Conservation (phyloP, 352 stramenopile species). For the Peronospora belbahrii region DNA sequence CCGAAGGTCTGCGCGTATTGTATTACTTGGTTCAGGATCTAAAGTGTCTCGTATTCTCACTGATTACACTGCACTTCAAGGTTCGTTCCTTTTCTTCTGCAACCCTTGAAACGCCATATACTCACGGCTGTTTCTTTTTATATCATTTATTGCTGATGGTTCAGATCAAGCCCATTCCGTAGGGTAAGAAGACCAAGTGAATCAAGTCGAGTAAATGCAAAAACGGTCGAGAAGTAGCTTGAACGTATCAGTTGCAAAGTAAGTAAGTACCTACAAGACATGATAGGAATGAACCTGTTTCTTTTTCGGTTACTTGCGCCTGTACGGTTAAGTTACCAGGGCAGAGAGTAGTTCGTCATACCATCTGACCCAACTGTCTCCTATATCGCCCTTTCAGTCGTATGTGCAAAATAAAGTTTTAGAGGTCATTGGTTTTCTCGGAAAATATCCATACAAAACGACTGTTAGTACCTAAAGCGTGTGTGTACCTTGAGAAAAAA, state of each 20-base stretch:
- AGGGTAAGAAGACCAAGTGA: conserved; percentile 15
- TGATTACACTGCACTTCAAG: conserved; percentile 97
- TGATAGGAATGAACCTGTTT: too few species aligned
- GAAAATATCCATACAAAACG: conserved; percentile 27
- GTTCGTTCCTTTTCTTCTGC: conserved; percentile 27
- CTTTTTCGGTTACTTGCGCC: not conserved
- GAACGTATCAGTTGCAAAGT: not conserved
- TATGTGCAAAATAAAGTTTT: conserved; percentile 7
- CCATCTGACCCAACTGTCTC: not conserved
- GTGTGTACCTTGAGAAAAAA: conserved; percentile 18
- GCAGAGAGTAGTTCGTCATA: too few species aligned
- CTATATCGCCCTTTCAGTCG: too few species aligned
- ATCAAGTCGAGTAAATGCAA: conserved; percentile 9
- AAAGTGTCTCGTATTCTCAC: conserved; percentile 93
- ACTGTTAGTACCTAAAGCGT: conserved; percentile 20
- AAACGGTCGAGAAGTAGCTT: conserved; percentile 6
- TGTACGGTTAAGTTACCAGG: too few species aligned
- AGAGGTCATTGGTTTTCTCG: conserved; percentile 16
- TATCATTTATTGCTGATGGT: conserved; percentile 4
- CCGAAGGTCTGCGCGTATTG: conserved; percentile 89
- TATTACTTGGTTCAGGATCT: conserved; percentile 98
- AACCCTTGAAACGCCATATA: not conserved
- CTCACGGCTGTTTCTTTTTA: conserved; percentile 15
- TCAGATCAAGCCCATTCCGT: conserved; percentile 92
- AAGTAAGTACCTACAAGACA: too few species aligned